Conservation (phyloP, 257 asterid species). For the Solanum tacnaense region DNA sequence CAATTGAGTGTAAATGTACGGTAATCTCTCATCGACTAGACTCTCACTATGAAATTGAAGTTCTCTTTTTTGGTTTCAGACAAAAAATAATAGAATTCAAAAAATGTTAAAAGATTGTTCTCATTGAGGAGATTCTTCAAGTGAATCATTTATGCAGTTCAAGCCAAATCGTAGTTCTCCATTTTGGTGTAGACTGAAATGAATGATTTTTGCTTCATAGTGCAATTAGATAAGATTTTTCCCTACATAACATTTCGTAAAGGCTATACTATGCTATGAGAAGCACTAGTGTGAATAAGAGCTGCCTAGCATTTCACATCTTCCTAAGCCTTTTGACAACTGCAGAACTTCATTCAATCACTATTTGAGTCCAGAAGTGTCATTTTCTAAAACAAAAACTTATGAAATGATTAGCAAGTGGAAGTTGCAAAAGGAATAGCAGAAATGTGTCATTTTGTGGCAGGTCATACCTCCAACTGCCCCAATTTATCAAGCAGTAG, state of each 20-base stretch:
- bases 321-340: not conserved
- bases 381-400: not conserved
- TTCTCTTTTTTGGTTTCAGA: not conserved
- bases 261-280: not conserved
- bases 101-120: not conserved
- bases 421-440: not conserved
- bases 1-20: not conserved
- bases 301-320: not conserved
- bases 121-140: not conserved
- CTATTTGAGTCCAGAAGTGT: not conserved
- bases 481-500: slow-evolving; percentile 11
- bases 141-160: not conserved
- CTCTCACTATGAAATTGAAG: not conserved
- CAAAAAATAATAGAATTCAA: not conserved
- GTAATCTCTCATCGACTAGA: not conserved
- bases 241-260: not conserved
- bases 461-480: slow-evolving; percentile 17
- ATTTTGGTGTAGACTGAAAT: not conserved
- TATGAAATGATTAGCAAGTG: not conserved
- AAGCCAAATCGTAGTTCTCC: not conserved
- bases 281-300: not conserved
- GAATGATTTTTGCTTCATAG: not conserved
- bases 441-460: not conserved
- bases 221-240: not conserved
- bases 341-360: not conserved